Evolutionary conservation across 768 basidiomycete genomes (phyloP).

Genomic region (Cystobasidium tubakii): DNA sequence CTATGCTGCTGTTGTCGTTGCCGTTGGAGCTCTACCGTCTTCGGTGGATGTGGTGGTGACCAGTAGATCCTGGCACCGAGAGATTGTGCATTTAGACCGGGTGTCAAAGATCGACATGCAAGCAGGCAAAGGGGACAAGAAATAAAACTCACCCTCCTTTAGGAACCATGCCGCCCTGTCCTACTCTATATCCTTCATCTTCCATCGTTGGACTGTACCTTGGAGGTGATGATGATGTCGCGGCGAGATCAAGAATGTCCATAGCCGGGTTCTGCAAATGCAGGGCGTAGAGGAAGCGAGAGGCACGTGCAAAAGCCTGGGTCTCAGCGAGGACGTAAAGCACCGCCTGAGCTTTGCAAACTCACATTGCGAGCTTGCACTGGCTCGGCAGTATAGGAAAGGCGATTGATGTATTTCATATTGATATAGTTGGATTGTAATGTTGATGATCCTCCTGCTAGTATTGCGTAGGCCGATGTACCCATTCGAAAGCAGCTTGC

Average conservation of each 20-base stretch:
- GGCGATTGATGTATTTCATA: not conserved
- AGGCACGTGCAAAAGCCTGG: slow-evolving; percentile 7
- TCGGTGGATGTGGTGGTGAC: not conserved
- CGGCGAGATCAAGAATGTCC: not conserved
- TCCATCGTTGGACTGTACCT: not conserved
- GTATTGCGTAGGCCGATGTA: not conserved
- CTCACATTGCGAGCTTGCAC: too few species aligned
- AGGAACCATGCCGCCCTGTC: slow-evolving; percentile 5
- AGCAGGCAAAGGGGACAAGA: not conserved
- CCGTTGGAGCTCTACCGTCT: not conserved
- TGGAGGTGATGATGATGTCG: not conserved
- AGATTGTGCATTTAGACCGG: not conserved
- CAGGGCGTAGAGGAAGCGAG: not conserved
- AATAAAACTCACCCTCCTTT: not conserved
- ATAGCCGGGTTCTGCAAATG: not conserved
- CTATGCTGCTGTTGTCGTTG: slow-evolving; percentile 6
- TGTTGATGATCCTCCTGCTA: not conserved
- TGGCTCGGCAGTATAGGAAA: not conserved
- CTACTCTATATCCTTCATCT: slow-evolving; percentile 7
- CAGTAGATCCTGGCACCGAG: not conserved
- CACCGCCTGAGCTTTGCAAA: too few species aligned
- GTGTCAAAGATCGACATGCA: too few species aligned
- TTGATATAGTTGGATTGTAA: not conserved
- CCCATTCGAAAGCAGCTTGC: not conserved
- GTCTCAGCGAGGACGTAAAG: too few species aligned